These are phyloP conservation scores for Linderniella brevidens DNA, from an alignment of 257 asterid genomes.

Conservation along the genomic window DNA sequence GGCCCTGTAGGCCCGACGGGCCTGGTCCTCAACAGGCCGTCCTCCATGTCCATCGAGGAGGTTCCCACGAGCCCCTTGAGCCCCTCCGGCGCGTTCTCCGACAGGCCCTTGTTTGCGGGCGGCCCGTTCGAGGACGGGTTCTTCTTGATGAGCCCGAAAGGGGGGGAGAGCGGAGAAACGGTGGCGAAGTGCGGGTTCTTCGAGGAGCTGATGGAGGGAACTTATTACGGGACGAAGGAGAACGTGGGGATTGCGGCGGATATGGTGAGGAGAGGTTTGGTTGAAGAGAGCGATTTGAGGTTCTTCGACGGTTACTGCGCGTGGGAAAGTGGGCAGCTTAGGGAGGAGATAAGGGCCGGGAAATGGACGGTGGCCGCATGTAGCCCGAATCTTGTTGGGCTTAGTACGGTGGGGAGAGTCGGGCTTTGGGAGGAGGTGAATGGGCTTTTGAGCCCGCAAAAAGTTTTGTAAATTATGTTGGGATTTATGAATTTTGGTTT, in stretches of 20 bases:
- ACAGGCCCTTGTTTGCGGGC: constrained; percentile 61
- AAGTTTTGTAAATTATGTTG: constrained; percentile 29
- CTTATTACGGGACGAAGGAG: constrained; percentile 61
- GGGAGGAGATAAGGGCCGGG: constrained; percentile 62
- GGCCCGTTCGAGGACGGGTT: constrained; percentile 78
- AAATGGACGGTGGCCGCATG: constrained; percentile 84
- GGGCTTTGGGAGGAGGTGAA: constrained; percentile 74
- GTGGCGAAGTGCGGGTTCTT: constrained; percentile 36
- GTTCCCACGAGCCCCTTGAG: constrained; percentile 40
- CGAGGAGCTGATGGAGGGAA: constrained; percentile 66
- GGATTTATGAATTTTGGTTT: no score
- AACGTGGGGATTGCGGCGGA: constrained; percentile 71
- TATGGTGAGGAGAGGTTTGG: constrained; percentile 54
- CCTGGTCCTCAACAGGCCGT: constrained; percentile 69
- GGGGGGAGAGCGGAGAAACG: constrained; percentile 21
- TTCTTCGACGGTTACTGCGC: constrained; percentile 83
- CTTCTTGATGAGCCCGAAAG: constrained; percentile 33
- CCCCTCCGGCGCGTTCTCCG: constrained; percentile 33
- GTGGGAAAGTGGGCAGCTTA: constrained; percentile 54
- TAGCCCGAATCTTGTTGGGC: constrained; percentile 47
- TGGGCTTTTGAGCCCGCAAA: constrained; percentile 55
- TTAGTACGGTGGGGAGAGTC: constrained; percentile 25
- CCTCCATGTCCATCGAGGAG: constrained; percentile 82
- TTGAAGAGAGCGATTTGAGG: constrained; percentile 33
- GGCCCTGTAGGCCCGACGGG: constrained; percentile 64